Evolutionary conservation across 176 grass and related monocot species (phyloP).

Genomic region (Oryza meridionalis): DNA sequence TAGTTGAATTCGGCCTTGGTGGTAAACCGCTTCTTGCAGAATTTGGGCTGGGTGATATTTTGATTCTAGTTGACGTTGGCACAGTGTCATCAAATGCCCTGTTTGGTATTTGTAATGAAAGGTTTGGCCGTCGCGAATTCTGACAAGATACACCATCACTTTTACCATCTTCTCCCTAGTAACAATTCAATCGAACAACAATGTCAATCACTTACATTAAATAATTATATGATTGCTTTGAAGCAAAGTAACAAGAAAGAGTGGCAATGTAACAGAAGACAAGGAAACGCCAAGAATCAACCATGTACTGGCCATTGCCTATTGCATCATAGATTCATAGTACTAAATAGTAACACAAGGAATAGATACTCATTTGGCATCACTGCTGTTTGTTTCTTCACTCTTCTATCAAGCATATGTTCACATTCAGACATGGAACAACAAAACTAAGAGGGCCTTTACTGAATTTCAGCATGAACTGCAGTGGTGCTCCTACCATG

Average conservation of each 20-base stretch:
- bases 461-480: neutral
- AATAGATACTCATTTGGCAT: neutral
- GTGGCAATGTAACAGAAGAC: neutral
- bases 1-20: conserved; percentile 66
- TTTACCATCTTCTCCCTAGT: conserved; percentile 1
- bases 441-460: neutral
- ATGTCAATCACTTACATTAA: neutral
- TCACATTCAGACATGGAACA: neutral
- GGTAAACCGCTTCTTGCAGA: conserved; percentile 64
- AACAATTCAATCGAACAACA: neutral
- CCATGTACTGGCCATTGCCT: neutral
- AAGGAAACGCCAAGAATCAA: neutral
- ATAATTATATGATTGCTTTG: neutral
- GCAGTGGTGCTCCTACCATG: neutral
- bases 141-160: neutral
- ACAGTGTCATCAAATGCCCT: conserved; percentile 56
- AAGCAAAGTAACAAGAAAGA: neutral
- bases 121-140: conserved; percentile 35
- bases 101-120: conserved; percentile 73
- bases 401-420: neutral
- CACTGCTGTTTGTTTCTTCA: neutral
- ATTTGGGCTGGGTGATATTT: conserved; percentile 56
- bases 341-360: neutral
- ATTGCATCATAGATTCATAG: neutral
- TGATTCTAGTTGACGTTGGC: conserved; percentile 55